These are phyloP conservation scores for Draba incana DNA, from an alignment of 345 rosid genomes.

Conservation along the genomic window DNA sequence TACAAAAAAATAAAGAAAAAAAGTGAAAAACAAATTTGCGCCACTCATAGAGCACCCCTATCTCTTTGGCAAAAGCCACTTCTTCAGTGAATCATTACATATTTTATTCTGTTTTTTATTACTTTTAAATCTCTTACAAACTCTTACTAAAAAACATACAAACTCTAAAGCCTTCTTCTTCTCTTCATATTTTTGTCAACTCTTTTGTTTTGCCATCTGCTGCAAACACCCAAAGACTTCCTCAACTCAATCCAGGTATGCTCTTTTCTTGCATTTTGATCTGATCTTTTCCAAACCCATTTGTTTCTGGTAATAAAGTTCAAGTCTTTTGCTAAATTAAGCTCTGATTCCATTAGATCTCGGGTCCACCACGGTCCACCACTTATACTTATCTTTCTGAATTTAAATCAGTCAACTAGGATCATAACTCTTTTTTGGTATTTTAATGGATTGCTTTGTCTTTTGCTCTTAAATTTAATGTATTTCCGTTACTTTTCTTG, in stretches of 20 bases:
- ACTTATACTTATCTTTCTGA: background rate
- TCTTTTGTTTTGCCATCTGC: conserved; percentile 37
- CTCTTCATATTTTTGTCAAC: conserved; percentile 27
- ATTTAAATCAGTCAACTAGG: background rate
- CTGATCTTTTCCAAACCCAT: conserved; percentile 25
- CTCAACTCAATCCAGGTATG: conserved; percentile 27
- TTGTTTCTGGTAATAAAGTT: conserved; percentile 35
- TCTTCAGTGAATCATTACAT: background rate
- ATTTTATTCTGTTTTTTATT: background rate
- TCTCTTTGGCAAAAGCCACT: conserved; percentile 67
- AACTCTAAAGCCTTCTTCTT: conserved; percentile 12
- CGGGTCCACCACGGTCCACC: conserved; percentile 45
- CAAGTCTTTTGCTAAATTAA: conserved; percentile 26
- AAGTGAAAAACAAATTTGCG: conserved; percentile 47
- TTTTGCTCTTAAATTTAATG: conserved; percentile 2
- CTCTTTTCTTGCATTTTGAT: conserved; percentile 15
- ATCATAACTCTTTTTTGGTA: conserved; percentile 35
- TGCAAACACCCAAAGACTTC: conserved; percentile 32
- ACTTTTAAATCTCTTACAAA: background rate
- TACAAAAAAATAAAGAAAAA: conserved; percentile 26
- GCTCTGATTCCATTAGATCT: conserved; percentile 28
- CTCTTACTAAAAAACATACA: conserved; percentile 9
- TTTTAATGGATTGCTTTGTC: conserved; percentile 37
- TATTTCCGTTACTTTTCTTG: background rate
- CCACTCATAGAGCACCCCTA: conserved; percentile 85